Evolutionary conservation across 2,329 filamentous ascomycete species (phyloP), one percentile per base, ranked within the genome.

Genomic region (Sclerotinia spermophila): DNA sequence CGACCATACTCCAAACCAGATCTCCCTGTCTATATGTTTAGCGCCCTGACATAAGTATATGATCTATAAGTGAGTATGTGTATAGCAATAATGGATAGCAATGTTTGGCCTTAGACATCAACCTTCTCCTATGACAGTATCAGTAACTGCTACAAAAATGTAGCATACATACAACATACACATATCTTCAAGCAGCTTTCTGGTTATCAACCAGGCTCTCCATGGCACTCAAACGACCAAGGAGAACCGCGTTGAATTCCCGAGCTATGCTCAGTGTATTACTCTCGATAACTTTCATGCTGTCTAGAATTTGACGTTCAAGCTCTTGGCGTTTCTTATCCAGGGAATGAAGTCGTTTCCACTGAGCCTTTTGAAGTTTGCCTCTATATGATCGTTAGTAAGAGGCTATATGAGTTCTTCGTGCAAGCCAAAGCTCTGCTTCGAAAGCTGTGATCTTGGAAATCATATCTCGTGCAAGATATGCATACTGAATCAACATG

Each of bases 241-340:
- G 53, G n/a, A 78, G 72, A 59, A 77, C 73, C 33, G 74, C 73
- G 21, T 51, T 55, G 13, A 79, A 68, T 58, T 79, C 75, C n/a
- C 40, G 74, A 13, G 71, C 69, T 19, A 79, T 75, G 38, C 74
- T 76, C 38, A 71, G 59, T 24, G 74, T 75, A 19, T 73, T 72
- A 17, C 60, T 45, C 60, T 79, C 77, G 40, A 79, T 71, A 7
- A 38, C 58, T 30, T 69, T 74, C 71, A 78, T 78, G 70, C 73
- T 78, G 40, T 58, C 65, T 13, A 79, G 55, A 56, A 79, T 79
- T 2, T 67, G 72, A 19, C 53, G 42, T 67, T 79, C 78, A 13
- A 79, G 69, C 3, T 44, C 62, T 42, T 76, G 71, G 11, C 77
- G 75, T 69, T 73, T 77, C 61, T 73, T 74, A 65, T 78, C 76